phyloP scores from a whole-genome alignment of 106 monocot species.

The Dioscorea zingiberensis region DNA sequence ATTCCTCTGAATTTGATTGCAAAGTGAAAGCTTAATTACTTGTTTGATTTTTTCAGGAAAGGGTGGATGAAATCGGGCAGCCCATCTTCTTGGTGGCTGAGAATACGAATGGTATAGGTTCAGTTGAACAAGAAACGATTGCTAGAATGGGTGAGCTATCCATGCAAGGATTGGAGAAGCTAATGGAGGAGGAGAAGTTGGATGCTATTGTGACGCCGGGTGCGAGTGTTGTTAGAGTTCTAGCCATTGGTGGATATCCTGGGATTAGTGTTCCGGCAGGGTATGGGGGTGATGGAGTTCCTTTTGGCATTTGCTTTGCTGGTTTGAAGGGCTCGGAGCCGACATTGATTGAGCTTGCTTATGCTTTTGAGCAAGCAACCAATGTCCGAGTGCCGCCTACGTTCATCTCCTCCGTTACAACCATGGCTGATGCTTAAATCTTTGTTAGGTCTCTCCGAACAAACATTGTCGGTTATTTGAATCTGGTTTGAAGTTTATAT shows the following conservation, averaged over 20 bases:
- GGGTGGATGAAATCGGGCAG: slow-evolving; percentile 16
- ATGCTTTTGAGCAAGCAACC: slow-evolving; percentile 30
- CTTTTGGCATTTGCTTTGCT: slow-evolving; percentile 23
- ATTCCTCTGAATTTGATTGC: not conserved
- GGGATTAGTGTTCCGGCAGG: slow-evolving; percentile 30
- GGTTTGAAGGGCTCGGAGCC: slow-evolving; percentile 31
- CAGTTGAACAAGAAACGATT: not conserved
- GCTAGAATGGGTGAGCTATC: slow-evolving; percentile 9
- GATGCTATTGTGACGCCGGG: slow-evolving; percentile 23
- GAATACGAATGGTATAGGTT: slow-evolving; percentile 7
- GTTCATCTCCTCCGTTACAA: not conserved
- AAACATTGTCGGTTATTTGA: too few species aligned
- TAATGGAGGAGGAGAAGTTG: slow-evolving; percentile 19
- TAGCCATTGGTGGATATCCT: slow-evolving; percentile 36
- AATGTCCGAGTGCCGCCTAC: slow-evolving; percentile 21
- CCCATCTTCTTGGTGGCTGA: slow-evolving; percentile 4
- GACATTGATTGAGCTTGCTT: slow-evolving; percentile 32
- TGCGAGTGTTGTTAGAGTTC: not conserved
- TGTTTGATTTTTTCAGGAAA: slow-evolving; percentile 9
- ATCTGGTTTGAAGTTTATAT: too few species aligned
- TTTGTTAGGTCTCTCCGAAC: too few species aligned
- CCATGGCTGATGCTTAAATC: too few species aligned
- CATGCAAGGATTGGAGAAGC: slow-evolving; percentile 9
- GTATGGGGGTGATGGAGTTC: slow-evolving; percentile 15
- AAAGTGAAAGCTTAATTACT: too few species aligned